Conservation (phyloP, 225 moss, liverwort and hornwort species). For the Takakia lepidozioides region DNA sequence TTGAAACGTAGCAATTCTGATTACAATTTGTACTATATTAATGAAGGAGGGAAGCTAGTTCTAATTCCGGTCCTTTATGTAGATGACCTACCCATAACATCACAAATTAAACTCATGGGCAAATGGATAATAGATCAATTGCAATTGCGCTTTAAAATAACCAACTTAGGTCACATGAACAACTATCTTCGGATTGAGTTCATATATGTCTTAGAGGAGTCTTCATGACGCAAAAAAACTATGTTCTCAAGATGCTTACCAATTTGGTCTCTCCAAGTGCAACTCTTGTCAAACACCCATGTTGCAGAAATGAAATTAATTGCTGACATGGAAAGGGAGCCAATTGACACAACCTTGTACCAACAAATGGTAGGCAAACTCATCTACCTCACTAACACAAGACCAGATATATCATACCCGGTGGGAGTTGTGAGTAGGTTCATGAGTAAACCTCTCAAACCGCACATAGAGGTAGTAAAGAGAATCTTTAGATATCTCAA, state of each 20-base stretch:
- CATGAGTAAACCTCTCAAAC: no score
- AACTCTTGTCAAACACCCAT: no score
- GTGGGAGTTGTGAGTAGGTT: no score
- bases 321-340: no score
- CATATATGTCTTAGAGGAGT: not conserved
- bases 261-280: no score
- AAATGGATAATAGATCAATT: not conserved
- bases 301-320: not conserved
- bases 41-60: not conserved
- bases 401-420: no score
- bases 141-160: not conserved
- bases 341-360: no score
- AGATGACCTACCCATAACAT: not conserved
- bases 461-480: no score
- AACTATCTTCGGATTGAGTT: no score
- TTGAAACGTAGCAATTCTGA: not conserved
- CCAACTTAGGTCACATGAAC: not conserved
- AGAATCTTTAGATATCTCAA: no score
- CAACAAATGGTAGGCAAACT: not conserved
- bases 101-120: no score
- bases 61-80: not conserved
- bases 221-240: not conserved
- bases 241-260: not conserved
- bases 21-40: not conserved
- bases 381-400: no score